phyloP scores from a whole-genome alignment of 495 filamentous ascomycete genomes.

The Penicillium psychrofluorescens region DNA sequence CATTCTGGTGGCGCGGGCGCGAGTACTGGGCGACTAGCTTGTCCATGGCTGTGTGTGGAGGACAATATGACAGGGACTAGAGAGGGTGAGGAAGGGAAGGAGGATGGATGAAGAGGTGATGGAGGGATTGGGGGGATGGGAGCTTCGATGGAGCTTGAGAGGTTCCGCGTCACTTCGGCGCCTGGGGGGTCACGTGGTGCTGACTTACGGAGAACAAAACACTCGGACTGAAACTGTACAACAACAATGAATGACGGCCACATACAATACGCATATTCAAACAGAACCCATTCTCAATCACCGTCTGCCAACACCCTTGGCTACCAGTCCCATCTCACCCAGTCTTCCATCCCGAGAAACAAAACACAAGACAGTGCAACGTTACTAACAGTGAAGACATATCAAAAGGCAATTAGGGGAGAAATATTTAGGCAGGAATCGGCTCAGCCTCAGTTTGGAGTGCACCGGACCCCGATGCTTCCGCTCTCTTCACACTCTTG shows the following conservation, averaged over 20 bases:
- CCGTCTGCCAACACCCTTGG: no score
- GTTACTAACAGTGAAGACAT: no score
- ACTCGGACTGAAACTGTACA: not conserved
- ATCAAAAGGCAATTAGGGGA: no score
- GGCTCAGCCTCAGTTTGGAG: not conserved
- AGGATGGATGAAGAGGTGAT: conserved; percentile 1
- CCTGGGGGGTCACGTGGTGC: conserved; percentile 34
- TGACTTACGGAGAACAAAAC: not conserved
- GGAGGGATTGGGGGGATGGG: conserved; percentile 9
- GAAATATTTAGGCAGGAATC: not conserved
- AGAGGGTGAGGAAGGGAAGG: conserved; percentile 1
- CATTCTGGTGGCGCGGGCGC: conserved; percentile 61
- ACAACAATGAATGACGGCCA: not conserved
- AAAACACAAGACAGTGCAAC: no score
- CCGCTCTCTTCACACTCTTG: not conserved
- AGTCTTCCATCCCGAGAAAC: no score
- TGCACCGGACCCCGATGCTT: not conserved
- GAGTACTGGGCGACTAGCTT: conserved; percentile 86
- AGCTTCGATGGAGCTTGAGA: conserved; percentile 29
- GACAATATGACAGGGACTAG: conserved; percentile 1
- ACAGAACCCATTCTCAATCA: no score
- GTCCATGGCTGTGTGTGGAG: conserved; percentile 60
- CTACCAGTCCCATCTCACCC: no score
- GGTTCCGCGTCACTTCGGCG: conserved; percentile 40
- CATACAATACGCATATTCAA: no score